A percentile compares a stretch with the other conserved stretches of the same genome.
phyloP scores from a whole-genome alignment of 495 filamentous ascomycete genomes.

The Aspergillus mulundensis region DNA sequence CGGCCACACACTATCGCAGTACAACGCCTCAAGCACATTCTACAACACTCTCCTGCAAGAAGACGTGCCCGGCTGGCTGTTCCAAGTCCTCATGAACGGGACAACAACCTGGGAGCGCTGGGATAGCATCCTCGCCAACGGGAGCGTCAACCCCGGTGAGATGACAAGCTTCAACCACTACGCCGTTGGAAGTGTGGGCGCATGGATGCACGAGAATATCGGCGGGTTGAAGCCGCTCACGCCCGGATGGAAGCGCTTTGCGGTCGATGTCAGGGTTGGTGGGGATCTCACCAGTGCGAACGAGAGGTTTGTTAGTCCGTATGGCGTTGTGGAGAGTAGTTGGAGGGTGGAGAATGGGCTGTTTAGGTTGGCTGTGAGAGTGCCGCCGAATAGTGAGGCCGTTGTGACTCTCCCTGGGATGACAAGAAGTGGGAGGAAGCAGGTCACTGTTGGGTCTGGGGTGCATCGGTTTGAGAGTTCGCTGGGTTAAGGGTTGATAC shows the following conservation, averaged over 20 bases:
- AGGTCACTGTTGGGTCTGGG: slow-evolving; percentile 2
- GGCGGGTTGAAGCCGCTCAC: slow-evolving; percentile 16
- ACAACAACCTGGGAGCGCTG: slow-evolving; percentile 57
- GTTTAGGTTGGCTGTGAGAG: not conserved
- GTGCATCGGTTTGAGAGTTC: slow-evolving; percentile 2
- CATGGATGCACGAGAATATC: slow-evolving; percentile 29
- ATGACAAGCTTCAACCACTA: slow-evolving; percentile 58
- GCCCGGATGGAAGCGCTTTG: slow-evolving; percentile 14
- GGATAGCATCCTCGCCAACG: slow-evolving; percentile 50
- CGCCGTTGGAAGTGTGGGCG: slow-evolving; percentile 39
- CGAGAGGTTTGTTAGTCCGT: slow-evolving; percentile 2
- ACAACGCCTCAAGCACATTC: slow-evolving; percentile 24
- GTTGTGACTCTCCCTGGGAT: not conserved
- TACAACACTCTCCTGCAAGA: slow-evolving; percentile 40
- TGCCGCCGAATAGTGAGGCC: slow-evolving; percentile 6
- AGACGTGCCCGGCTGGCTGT: slow-evolving; percentile 46
- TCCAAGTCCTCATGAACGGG: slow-evolving; percentile 46
- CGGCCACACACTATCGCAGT: slow-evolving; percentile 36
- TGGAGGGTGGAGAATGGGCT: not conserved
- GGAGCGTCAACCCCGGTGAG: slow-evolving; percentile 44
- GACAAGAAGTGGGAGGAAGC: too few relatives aligned
- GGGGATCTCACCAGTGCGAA: slow-evolving; percentile 5
- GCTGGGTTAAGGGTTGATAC: not conserved
- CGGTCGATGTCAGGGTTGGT: slow-evolving; percentile 6
- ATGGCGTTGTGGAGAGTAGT: not conserved